These are phyloP conservation scores for Paradendryphiella salina DNA, from an alignment of 2,329 filamentous ascomycete genomes.

Conservation along the genomic window DNA sequence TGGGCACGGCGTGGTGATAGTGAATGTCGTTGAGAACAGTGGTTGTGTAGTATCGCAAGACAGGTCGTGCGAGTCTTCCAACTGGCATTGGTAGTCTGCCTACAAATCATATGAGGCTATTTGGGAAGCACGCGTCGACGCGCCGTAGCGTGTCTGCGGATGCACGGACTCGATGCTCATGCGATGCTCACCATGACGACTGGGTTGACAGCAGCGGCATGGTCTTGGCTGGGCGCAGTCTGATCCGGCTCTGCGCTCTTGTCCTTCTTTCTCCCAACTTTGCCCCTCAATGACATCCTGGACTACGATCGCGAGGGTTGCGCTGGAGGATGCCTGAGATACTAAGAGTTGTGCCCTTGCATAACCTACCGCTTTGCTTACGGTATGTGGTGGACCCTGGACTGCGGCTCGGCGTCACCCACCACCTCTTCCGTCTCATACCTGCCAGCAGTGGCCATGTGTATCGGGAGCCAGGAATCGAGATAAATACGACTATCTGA, in stretches of 20 bases:
- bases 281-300: neutral
- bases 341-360: slow-evolving; percentile 9
- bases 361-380: slow-evolving; percentile 12
- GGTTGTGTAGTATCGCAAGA: too few relatives aligned
- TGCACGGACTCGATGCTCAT: slow-evolving; percentile 5
- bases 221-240: neutral
- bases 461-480: neutral
- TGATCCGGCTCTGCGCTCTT: neutral
- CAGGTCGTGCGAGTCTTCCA: too few relatives aligned
- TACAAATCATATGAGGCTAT: neutral
- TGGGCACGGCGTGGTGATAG: neutral
- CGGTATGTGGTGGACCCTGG: slow-evolving; percentile 14
- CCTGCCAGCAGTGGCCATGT: neutral
- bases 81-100: too few relatives aligned
- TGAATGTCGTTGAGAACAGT: neutral
- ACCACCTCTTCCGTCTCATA: neutral
- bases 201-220: neutral
- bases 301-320: neutral
- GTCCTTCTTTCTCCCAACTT: neutral
- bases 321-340: slow-evolving; percentile 2
- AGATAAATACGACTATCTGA: neutral
- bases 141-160: slow-evolving; percentile 19
- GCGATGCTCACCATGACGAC: slow-evolving; percentile 11
- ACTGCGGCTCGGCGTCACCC: slow-evolving; percentile 5
- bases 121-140: slow-evolving; percentile 20